A percentile compares a stretch with the other conserved stretches of the same genome.
Conservation (phyloP, 1,139 yeast species). For the Candida tetrigidarum region DNA sequence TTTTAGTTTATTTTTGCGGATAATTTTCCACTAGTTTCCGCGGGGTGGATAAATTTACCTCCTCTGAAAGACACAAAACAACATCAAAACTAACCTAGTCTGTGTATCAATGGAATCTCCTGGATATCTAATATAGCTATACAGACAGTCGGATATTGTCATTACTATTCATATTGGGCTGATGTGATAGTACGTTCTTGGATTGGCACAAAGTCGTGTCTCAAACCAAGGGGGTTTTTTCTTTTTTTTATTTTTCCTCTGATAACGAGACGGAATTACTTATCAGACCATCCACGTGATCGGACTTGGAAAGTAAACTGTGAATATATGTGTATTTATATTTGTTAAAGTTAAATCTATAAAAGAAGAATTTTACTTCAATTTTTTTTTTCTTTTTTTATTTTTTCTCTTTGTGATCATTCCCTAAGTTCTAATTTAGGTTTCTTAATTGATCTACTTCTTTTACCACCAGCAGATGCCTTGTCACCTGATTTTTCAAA, state of each 20-base stretch:
- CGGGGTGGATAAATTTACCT: no score
- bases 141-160: no score
- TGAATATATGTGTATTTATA: not conserved
- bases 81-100: no score
- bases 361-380: not conserved
- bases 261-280: not conserved
- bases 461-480: constrained; percentile 19
- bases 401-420: no score
- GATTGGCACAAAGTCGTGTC: not conserved
- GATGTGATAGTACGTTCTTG: no score
- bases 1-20: not conserved
- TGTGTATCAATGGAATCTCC: no score
- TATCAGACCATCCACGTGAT: not conserved
- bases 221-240: no score
- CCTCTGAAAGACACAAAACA: no score
- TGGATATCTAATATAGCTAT: not conserved
- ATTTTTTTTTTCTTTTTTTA: no score
- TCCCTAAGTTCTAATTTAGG: constrained; percentile 58
- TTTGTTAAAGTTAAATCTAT: not conserved
- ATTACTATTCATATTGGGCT: no score
- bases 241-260: not conserved
- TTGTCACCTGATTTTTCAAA: constrained; percentile 35
- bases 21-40: not conserved
- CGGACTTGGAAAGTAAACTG: no score
- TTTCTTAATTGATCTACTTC: constrained; percentile 53